Evolutionary conservation across 495 filamentous ascomycete genomes (phyloP).

Genomic region (Aspergillus nanangensis): DNA sequence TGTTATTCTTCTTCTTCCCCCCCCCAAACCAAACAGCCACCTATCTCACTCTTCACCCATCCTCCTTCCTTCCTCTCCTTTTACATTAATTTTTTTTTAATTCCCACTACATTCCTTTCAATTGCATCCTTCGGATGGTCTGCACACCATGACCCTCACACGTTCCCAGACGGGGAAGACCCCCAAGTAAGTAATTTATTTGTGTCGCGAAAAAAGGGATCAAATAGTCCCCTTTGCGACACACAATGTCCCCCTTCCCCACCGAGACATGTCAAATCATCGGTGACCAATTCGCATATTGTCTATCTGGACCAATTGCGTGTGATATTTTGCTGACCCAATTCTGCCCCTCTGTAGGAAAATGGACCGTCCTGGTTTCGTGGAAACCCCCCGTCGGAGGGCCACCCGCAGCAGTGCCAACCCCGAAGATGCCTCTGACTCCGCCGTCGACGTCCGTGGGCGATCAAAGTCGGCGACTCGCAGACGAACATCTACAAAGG

Average conservation of each 20-base stretch:
- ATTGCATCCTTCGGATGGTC: conserved; percentile 19
- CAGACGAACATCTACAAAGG: conserved; percentile 27
- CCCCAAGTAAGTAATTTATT: conserved; percentile 38
- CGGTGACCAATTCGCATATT: too few species aligned
- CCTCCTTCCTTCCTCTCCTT: conserved; percentile 4
- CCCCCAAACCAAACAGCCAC: too few species aligned
- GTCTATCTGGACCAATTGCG: not conserved
- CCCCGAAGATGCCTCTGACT: conserved; percentile 28
- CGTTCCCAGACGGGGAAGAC: conserved; percentile 49
- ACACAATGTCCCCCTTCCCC: not conserved
- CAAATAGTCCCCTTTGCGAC: not conserved
- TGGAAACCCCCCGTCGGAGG: conserved; percentile 52
- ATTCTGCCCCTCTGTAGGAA: conserved; percentile 36
- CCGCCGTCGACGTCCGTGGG: conserved; percentile 17
- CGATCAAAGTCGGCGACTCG: conserved; percentile 27
- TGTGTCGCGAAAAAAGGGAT: conserved; percentile 14
- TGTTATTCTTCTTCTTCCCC: not conserved
- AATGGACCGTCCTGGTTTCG: conserved; percentile 51
- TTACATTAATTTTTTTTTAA: not conserved
- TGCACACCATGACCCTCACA: conserved; percentile 37
- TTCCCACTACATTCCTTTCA: not conserved
- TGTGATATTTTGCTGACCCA: not conserved
- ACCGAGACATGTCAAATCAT: not conserved
- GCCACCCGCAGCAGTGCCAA: conserved; percentile 38
- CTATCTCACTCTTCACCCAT: not conserved